Evolutionary conservation across 768 basidiomycete genomes (phyloP), one percentile per base, ranked within the genome.

Genomic region (Mycena metata): DNA sequence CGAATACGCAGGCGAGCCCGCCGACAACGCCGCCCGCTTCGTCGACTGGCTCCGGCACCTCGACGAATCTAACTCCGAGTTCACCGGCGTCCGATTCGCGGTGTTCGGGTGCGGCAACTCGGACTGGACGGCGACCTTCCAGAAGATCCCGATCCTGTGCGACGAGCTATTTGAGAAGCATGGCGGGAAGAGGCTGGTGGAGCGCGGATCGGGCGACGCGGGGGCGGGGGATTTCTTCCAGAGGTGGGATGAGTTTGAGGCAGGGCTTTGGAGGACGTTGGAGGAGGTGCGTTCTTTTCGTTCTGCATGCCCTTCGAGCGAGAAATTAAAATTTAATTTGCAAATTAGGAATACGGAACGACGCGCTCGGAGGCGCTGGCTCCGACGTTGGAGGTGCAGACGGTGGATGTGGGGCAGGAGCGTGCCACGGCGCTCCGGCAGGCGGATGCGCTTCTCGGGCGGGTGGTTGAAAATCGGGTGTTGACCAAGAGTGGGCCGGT

Each of bases 81-180:
- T 83, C 54, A 69, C 67, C 5, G 75, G 77, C 50, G 78, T 83
- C 21, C 74, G 75, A 30, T 87, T 79, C 61, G 82, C 81, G 2
- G 83, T 87, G 24, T 86, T 87, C 58, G 86, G 85, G 2, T 85
- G 84, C 67, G 86, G 86, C 6, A 83, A 87, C 74, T 78, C 77
- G 47, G 86, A 87, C 69, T 87, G 86, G 85, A 79, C 79, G 19
- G 71, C 77, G 41, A 85, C 85, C 5, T 87, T 79, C 74, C 84
- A 86, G 72, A 79, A 80, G 17, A 81, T 87, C 26, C 86, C 86
- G 2, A 79, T 36, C 41, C 72, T 83, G 9, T 74, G 81, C 64
- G 85, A 86, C 71, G 72, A 75, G n/a, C 39, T 69, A 26, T 63
- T 77, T 19, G 76, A 83, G 23, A 74, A 73, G 39, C 74, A 73